phyloP scores from a whole-genome alignment of 352 stramenopile species.

The Stramenopiles sp. region DNA sequence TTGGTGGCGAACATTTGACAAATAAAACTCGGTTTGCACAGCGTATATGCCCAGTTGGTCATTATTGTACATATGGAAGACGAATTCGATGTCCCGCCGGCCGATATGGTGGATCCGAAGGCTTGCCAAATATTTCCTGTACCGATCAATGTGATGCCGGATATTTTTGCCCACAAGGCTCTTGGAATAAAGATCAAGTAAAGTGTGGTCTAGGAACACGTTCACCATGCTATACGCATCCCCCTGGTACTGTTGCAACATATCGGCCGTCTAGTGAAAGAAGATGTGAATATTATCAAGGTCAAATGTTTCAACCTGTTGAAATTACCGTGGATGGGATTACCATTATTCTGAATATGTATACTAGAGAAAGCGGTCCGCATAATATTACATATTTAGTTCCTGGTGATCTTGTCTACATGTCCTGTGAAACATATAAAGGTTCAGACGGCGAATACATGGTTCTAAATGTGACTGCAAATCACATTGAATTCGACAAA shows the following conservation, averaged over 20 bases:
- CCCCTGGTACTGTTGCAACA: not conserved
- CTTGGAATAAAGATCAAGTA: constrained; percentile 8
- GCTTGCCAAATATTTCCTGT: not conserved
- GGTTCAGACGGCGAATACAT: not conserved
- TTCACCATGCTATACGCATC: not conserved
- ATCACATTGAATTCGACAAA: not conserved
- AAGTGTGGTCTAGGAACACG: constrained; percentile 9
- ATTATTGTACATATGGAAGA: constrained; percentile 12
- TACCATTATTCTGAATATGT: too few species aligned
- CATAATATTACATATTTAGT: not conserved
- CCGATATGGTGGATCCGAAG: constrained; percentile 11
- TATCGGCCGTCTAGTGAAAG: not conserved
- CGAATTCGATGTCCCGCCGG: constrained; percentile 13
- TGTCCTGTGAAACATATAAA: not conserved
- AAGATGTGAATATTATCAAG: constrained; percentile 6
- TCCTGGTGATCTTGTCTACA: not conserved
- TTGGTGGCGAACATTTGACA: not conserved
- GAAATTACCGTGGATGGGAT: not conserved
- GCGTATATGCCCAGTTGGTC: not conserved
- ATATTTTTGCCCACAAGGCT: constrained; percentile 18
- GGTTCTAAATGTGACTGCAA: not conserved
- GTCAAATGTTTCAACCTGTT: not conserved
- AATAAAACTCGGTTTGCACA: constrained; percentile 7
- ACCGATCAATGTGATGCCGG: constrained; percentile 13
- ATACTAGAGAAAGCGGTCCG: not conserved